phyloP scores from a whole-genome alignment of 192 early-diverging fungal species.

The Dissophora globulifera region DNA sequence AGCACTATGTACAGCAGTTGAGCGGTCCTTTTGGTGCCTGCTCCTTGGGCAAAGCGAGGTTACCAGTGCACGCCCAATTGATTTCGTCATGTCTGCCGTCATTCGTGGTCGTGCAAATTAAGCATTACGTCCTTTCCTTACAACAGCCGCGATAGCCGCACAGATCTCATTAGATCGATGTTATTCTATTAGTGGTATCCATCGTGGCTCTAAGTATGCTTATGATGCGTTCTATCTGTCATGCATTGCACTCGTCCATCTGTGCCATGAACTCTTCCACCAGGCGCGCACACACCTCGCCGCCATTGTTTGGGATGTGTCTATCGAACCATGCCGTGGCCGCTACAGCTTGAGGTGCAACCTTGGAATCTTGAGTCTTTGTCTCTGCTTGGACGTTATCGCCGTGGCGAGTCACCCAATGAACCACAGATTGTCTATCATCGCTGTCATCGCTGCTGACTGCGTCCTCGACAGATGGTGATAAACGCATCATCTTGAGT shows the following conservation, averaged over 20 bases:
- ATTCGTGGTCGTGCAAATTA: too few relatives aligned
- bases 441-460: not conserved
- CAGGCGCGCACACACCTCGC: slow-evolving; percentile 35
- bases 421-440: too few relatives aligned
- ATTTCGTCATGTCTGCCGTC: too few relatives aligned
- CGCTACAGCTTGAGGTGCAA: not conserved
- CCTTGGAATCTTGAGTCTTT: not conserved
- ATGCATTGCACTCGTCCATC: slow-evolving; percentile 5
- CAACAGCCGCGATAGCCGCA: too few relatives aligned
- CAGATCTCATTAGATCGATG: not conserved
- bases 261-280: slow-evolving; percentile 45
- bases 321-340: slow-evolving; percentile 38
- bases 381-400: too few relatives aligned
- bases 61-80: too few relatives aligned
- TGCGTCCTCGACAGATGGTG: not conserved
- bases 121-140: not conserved
- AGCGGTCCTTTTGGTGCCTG: too few relatives aligned
- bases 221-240: not conserved
- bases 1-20: too few relatives aligned
- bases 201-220: not conserved
- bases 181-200: not conserved
- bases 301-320: slow-evolving; percentile 38
- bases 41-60: too few relatives aligned
- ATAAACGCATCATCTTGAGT: slow-evolving; percentile 27
- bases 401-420: too few relatives aligned